These are phyloP conservation scores for Microbotryomycetes sp. DNA, from an alignment of 1,284 basidiomycete genomes.

Conservation along the genomic window DNA sequence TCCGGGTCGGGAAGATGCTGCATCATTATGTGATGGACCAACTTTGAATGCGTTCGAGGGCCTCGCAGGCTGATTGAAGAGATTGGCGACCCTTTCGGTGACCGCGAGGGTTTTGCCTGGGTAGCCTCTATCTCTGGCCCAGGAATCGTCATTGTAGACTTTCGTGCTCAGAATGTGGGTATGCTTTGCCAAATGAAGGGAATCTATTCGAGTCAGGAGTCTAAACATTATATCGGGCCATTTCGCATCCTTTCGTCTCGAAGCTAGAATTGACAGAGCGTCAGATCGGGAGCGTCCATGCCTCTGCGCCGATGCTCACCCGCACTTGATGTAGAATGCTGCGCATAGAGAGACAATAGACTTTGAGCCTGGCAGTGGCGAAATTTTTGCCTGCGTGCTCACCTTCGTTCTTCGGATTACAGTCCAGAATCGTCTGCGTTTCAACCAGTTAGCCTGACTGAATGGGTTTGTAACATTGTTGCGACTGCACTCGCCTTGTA, in stretches of 20 bases:
- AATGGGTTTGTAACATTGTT: constrained; percentile 47
- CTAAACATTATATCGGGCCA: constrained; percentile 50
- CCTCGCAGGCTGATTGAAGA: too few relatives aligned
- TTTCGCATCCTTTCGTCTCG: constrained; percentile 56
- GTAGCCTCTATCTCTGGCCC: too few relatives aligned
- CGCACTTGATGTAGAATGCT: constrained; percentile 98
- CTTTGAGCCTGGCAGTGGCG: constrained; percentile 6
- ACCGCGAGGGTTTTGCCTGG: too few relatives aligned
- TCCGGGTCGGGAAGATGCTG: too few relatives aligned
- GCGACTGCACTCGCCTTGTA: constrained; percentile 58
- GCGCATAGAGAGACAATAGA: constrained; percentile 16
- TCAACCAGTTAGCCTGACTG: background rate
- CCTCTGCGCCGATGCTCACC: constrained; percentile 40
- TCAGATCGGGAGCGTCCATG: background rate
- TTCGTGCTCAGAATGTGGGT: too few relatives aligned
- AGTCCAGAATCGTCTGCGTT: constrained; percentile 82
- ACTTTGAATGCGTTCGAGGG: too few relatives aligned
- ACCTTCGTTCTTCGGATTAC: constrained; percentile 85
- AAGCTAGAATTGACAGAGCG: constrained; percentile 42
- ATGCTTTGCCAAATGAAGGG: too few relatives aligned
- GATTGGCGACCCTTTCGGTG: too few relatives aligned
- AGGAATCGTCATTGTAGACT: too few relatives aligned
- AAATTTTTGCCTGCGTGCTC: constrained; percentile 38
- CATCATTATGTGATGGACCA: too few relatives aligned
- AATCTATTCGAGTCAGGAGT: too few relatives aligned